These are phyloP conservation scores for Balansia obtecta DNA, from an alignment of 2,329 filamentous ascomycete species.

Conservation along the genomic window DNA sequence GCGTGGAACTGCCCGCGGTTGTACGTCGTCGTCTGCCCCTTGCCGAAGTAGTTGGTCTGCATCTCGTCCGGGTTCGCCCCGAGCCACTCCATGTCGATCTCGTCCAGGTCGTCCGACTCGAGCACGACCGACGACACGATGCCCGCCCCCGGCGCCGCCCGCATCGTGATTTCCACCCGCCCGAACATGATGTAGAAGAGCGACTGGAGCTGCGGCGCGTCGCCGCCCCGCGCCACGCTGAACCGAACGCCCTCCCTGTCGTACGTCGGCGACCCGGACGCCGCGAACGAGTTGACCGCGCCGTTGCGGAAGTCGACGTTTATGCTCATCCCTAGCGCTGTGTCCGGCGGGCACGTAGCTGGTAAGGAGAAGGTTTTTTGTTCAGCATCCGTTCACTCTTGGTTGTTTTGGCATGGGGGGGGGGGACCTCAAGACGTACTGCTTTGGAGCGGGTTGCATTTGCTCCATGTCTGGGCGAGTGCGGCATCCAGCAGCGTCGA, in stretches of 20 bases:
- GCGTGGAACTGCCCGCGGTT: conserved; percentile 76
- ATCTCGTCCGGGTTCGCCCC: conserved; percentile 64
- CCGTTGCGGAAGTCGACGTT: conserved; percentile 74
- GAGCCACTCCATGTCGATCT: conserved; percentile 97
- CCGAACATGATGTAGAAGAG: conserved; percentile 99
- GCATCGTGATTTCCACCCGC: conserved; percentile 72
- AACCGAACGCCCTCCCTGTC: conserved; percentile 66
- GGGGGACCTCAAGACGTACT: conserved; percentile 15
- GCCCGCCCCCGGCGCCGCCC: conserved; percentile 74
- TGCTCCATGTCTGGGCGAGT: conserved; percentile 27
- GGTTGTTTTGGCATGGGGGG: conserved; percentile 10
- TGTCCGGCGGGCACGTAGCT: conserved; percentile 52
- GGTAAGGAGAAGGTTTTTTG: too few relatives aligned
- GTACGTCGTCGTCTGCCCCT: conserved; percentile 74
- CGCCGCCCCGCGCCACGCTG: conserved; percentile 63
- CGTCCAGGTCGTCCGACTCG: conserved; percentile 83
- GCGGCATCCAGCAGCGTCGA: conserved; percentile 11
- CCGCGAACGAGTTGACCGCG: conserved; percentile 64
- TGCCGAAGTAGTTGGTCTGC: conserved; percentile 97
- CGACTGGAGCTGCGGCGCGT: conserved; percentile 75
- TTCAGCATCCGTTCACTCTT: too few relatives aligned
- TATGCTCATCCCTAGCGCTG: conserved; percentile 73
- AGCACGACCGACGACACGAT: conserved; percentile 90
- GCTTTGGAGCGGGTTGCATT: conserved; percentile 25
- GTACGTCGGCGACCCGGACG: conserved; percentile 61